Conservation (phyloP, 805 yeast genomes). For the Cyberlindnera mrakii region DNA sequence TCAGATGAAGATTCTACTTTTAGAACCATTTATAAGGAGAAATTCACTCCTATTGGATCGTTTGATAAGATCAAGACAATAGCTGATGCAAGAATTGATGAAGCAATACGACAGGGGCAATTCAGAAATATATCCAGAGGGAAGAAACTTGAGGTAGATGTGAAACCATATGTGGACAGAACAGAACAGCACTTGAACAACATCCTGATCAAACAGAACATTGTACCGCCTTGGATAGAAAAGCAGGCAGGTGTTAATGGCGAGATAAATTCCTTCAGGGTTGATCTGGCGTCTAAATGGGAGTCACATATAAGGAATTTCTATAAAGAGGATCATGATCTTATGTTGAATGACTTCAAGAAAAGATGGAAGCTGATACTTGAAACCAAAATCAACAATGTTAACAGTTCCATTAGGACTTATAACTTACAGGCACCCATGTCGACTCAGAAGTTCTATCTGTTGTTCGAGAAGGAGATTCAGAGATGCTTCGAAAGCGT, state of each 20-base stretch:
- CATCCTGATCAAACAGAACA: constrained; percentile 68
- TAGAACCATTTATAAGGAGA: constrained; percentile 55
- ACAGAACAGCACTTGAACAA: constrained; percentile 78
- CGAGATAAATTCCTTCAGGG: constrained; percentile 43
- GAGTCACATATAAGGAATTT: constrained; percentile 12
- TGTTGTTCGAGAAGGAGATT: constrained; percentile 39
- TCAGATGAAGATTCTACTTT: constrained; percentile 41
- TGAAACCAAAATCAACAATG: constrained; percentile 28
- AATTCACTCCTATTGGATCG: constrained; percentile 38
- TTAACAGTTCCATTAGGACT: constrained; percentile 48
- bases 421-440: constrained; percentile 62
- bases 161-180: constrained; percentile 53
- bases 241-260: constrained; percentile 53
- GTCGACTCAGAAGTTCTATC: constrained; percentile 51
- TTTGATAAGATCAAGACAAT: constrained; percentile 47
- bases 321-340: constrained; percentile 6
- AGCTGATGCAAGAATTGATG: constrained; percentile 74
- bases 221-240: constrained; percentile 88
- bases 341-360: constrained; percentile 14
- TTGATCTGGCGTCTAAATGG: constrained; percentile 38
- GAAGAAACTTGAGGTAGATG: constrained; percentile 40
- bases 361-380: constrained; percentile 16
- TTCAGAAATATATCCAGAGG: constrained; percentile 65
- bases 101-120: constrained; percentile 65
- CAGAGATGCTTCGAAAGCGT: constrained; percentile 31